Conservation (phyloP, 345 rosid species). For the Populus euphratica region DNA sequence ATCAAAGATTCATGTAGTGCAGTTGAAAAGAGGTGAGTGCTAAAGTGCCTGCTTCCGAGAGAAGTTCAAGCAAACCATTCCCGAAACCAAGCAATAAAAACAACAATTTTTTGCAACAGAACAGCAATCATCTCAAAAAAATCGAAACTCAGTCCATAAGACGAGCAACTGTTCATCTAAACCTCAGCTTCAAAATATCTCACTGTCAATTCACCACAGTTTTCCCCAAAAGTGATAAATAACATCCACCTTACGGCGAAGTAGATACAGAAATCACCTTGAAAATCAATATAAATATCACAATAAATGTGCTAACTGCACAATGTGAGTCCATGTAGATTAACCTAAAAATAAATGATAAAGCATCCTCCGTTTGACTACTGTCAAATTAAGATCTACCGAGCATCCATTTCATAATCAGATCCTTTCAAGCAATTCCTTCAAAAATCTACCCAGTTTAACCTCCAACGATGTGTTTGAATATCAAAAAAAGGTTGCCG, state of each 20-base stretch:
- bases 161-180: neutral
- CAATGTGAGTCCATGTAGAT: neutral
- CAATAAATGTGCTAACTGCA: neutral
- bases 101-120: neutral
- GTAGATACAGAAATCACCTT: neutral
- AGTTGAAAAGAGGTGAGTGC: neutral
- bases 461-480: neutral
- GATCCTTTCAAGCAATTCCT: neutral
- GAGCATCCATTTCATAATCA: constrained; percentile 4
- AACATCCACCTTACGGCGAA: neutral
- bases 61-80: neutral
- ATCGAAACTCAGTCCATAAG: no score
- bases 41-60: neutral
- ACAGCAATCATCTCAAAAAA: neutral
- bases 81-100: neutral
- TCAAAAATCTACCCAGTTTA: neutral
- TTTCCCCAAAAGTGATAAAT: neutral
- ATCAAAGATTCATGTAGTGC: neutral
- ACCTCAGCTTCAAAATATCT: neutral
- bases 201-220: neutral
- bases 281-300: neutral
- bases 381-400: neutral
- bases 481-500: neutral
- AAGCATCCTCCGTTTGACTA: neutral
- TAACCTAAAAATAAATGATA: neutral